These are phyloP conservation scores for Arabidopsis lyrata DNA, from an alignment of 441 rosid species.

Conservation along the genomic window DNA sequence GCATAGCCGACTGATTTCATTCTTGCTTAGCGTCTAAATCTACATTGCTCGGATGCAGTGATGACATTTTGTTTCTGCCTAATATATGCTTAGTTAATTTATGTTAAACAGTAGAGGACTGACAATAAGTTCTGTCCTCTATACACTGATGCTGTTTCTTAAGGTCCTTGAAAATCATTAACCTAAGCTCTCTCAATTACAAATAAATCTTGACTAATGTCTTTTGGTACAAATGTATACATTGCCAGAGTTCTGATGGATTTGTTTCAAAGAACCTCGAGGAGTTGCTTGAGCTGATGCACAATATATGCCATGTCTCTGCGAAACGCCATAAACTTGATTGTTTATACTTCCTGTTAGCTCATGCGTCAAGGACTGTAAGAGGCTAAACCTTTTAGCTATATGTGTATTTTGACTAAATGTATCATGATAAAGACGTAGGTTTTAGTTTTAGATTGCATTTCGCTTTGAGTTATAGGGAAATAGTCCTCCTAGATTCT, in stretches of 20 bases:
- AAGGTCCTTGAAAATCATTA: constrained; percentile 10
- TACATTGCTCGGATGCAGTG: constrained; percentile 1
- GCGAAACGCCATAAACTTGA: constrained; percentile 93
- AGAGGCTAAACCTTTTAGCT: constrained; percentile 22
- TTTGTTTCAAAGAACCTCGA: constrained; percentile 65
- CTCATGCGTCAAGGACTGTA: constrained; percentile 67
- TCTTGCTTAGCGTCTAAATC: constrained; percentile 24
- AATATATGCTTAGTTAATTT: constrained; percentile 7
- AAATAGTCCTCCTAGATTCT: constrained; percentile 8
- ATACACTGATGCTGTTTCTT: constrained; percentile 23
- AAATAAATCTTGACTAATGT: constrained; percentile 27
- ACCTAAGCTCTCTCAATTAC: neutral
- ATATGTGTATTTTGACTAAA: constrained; percentile 24
- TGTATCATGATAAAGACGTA: constrained; percentile 4
- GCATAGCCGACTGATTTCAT: constrained; percentile 21
- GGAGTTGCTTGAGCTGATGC: constrained; percentile 76
- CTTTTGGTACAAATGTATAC: constrained; percentile 11
- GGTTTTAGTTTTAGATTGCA: constrained; percentile 15
- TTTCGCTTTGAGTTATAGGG: neutral
- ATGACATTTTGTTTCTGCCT: neutral
- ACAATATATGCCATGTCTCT: constrained; percentile 87
- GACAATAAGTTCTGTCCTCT: constrained; percentile 9
- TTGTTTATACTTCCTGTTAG: constrained; percentile 81
- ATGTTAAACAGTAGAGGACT: constrained; percentile 10
- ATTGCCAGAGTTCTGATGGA: constrained; percentile 60